phyloP scores from a whole-genome alignment of 129 eudicot genomes.

The Arctium lappa region DNA sequence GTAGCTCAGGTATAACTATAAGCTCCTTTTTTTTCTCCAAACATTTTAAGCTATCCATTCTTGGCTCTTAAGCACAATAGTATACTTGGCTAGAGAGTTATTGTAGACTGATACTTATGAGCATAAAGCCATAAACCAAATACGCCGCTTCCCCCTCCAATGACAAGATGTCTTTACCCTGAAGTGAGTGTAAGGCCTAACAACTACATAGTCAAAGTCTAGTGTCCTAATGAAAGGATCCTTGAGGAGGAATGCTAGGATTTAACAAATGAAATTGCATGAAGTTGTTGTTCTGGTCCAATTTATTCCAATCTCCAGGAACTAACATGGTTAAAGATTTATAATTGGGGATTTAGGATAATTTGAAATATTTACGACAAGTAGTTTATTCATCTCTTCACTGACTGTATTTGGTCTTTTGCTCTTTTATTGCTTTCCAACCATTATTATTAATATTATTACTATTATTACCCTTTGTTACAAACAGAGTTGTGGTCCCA shows the following conservation, averaged over 20 bases:
- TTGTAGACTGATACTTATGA: neutral
- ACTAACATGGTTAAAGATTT: neutral
- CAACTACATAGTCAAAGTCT: neutral
- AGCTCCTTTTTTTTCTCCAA: neutral
- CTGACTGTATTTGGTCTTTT: neutral
- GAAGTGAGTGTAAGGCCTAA: neutral
- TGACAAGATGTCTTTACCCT: neutral
- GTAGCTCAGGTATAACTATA: neutral
- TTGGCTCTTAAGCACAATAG: neutral
- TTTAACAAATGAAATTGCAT: neutral
- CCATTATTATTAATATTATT: neutral
- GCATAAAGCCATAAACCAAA: too few species aligned
- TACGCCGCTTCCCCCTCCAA: neutral
- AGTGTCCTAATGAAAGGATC: neutral
- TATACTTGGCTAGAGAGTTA: neutral
- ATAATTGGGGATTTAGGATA: neutral
- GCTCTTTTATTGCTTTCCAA: neutral
- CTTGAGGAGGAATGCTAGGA: neutral
- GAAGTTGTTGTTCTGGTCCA: neutral
- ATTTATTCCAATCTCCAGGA: neutral
- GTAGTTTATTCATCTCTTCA: neutral
- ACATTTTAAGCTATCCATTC: neutral
- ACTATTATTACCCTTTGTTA: neutral
- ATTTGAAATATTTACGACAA: neutral
- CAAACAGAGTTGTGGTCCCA: neutral